A percentile compares a stretch with the other conserved stretches of the same genome.
Evolutionary conservation across 306 rosid genomes (phyloP).

Genomic region (Delonix regia): DNA sequence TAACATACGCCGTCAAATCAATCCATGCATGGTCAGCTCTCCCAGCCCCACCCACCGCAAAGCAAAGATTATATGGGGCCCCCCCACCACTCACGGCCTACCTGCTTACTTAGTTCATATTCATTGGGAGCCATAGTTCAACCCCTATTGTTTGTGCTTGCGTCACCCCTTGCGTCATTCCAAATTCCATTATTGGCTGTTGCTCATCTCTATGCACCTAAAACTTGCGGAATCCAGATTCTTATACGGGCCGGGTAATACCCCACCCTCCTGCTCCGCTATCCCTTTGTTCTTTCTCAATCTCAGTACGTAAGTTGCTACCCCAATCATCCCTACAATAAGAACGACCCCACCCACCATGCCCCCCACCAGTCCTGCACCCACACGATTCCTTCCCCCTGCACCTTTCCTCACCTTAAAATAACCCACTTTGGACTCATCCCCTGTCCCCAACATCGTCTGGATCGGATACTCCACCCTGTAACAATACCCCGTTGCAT

Average conservation of each 20-base stretch:
- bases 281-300: constrained; percentile 40
- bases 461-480: constrained; percentile 65
- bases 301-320: constrained; percentile 35
- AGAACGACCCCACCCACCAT: background rate
- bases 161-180: constrained; percentile 80
- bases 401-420: constrained; percentile 66
- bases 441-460: constrained; percentile 58
- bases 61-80: too few relatives aligned
- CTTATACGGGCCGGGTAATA: constrained; percentile 83
- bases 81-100: too few relatives aligned
- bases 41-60: too few relatives aligned
- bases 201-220: constrained; percentile 66
- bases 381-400: constrained; percentile 28
- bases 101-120: too few relatives aligned
- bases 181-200: background rate
- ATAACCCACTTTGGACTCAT: constrained; percentile 68
- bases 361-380: constrained; percentile 35
- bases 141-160: background rate
- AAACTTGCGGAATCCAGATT: constrained; percentile 80
- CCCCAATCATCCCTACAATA: constrained; percentile 40
- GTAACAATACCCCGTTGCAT: constrained; percentile 71
- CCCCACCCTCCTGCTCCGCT: constrained; percentile 47
- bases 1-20: too few relatives aligned
- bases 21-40: too few relatives aligned
- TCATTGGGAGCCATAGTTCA: background rate